Evolutionary conservation across 2,329 filamentous ascomycete species (phyloP).

Genomic region (Cryphonectria carpinicola): DNA sequence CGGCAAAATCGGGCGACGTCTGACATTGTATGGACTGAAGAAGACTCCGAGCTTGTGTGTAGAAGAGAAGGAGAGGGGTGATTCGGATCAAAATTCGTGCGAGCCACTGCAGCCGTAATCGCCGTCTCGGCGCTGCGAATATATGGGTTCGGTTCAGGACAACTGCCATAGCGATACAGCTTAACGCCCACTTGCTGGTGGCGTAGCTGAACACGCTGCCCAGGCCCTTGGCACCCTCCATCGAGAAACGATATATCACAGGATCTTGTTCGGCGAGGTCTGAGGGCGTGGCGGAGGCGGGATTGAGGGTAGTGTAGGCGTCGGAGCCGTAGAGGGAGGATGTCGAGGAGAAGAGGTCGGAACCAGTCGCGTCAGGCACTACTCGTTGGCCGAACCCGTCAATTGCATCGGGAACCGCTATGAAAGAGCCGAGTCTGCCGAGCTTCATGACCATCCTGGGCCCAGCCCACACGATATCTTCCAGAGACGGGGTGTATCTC

Average conservation of each 20-base stretch:
- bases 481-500: slow-evolving; percentile 65
- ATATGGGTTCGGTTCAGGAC: slow-evolving; percentile 90
- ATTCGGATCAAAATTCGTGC: slow-evolving; percentile 71
- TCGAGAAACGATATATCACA: slow-evolving; percentile 52
- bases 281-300: slow-evolving; percentile 44
- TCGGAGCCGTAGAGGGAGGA: slow-evolving; percentile 53
- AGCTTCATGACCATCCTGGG: slow-evolving; percentile 72
- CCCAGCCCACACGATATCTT: slow-evolving; percentile 70
- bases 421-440: slow-evolving; percentile 67
- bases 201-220: slow-evolving; percentile 89
- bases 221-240: slow-evolving; percentile 69
- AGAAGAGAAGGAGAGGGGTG: slow-evolving; percentile 71
- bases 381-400: slow-evolving; percentile 63
- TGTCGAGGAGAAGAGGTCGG: slow-evolving; percentile 40
- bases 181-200: slow-evolving; percentile 89
- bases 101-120: slow-evolving; percentile 75
- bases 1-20: slow-evolving; percentile 73
- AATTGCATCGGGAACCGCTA: slow-evolving; percentile 61
- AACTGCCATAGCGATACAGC: slow-evolving; percentile 83
- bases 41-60: slow-evolving; percentile 69
- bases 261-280: slow-evolving; percentile 48
- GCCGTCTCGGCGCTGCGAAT: slow-evolving; percentile 85
- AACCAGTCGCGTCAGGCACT: slow-evolving; percentile 61
- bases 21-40: slow-evolving; percentile 91
- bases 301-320: slow-evolving; percentile 52